Base-by-base conservation (phyloP, 371 early-diverging fungal genomes). In the Rhizomucor pusillus region DNA sequence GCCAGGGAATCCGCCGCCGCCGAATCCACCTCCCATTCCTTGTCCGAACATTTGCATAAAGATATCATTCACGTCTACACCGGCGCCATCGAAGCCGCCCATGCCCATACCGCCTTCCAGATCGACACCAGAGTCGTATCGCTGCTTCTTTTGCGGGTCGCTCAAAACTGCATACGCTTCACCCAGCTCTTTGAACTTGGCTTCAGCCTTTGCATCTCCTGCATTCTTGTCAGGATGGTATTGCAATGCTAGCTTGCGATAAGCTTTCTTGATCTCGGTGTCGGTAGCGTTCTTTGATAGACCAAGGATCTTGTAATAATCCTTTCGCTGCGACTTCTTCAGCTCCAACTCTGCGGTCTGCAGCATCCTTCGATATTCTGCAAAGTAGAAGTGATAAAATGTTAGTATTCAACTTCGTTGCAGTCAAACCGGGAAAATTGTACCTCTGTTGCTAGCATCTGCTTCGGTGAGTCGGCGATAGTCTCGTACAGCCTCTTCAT, bases 261-360 rank as follows among this genome's bases (percentile, higher is more conserved):
- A 99, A 19, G 97, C 94, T 65, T 91, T 92, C 66, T 93, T 94
- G 73, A 99, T 94, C 52, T 97, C 95, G 3, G 84, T 65, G 33
- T 86, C 86, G 1, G 84, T 59, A 1, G 95, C 96, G 35, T 85
- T 78, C 52, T 88, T 83, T n/a, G 80, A 39, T 6, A 99, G 81
- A 3, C 90, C 96, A 24, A 99, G 80, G 12, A 95, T 81, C 77
- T 95, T 92, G 85, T 95, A 97, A 62, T 94, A 95, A 59, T 97
- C 93, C 56, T 88, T 90, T 41, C 88, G 85, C 66, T 84, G 77
- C 36, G 94, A 90, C 68, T 86, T 85, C 63, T 82, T 81, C 33
- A 84, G 67, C 56, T 84, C 86, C n/a, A 80, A 75, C 66, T 91
- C 89, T 19, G 93, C 88, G 47, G 82, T 73, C 46, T 85, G 79